Evolutionary conservation across 1,139 yeast genomes (phyloP).

Genomic region (Hyphopichia fennica): DNA sequence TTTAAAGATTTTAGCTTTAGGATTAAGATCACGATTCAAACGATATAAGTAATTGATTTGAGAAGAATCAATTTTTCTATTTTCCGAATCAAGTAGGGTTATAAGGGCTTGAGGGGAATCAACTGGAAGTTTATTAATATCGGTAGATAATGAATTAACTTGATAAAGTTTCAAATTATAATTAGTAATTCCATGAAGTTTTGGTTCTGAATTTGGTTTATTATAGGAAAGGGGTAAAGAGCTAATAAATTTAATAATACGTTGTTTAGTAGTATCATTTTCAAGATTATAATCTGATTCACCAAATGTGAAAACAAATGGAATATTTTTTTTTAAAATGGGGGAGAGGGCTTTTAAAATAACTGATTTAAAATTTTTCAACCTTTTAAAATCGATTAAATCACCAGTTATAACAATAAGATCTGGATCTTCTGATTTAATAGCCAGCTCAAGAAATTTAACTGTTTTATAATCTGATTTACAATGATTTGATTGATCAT

Average conservation of each 20-base stretch:
- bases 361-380: constrained; percentile 32
- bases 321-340: constrained; percentile 27
- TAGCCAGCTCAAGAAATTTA: constrained; percentile 26
- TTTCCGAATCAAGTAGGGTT: constrained; percentile 36
- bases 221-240: constrained; percentile 43
- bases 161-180: constrained; percentile 27
- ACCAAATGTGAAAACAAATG: constrained; percentile 43
- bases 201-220: constrained; percentile 7
- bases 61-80: constrained; percentile 26
- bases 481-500: constrained; percentile 13
- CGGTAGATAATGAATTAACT: constrained; percentile 12
- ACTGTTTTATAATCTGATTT: constrained; percentile 31
- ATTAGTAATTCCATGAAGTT: constrained; percentile 37
- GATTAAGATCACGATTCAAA: constrained; percentile 11
- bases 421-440: constrained; percentile 32
- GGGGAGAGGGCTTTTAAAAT: constrained; percentile 38
- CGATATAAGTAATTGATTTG: constrained; percentile 33
- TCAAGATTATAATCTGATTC: constrained; percentile 22
- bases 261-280: constrained; percentile 10
- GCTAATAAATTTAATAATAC: constrained; percentile 20
- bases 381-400: constrained; percentile 27
- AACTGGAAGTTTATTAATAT: constrained; percentile 2
- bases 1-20: constrained; percentile 8
- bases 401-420: constrained; percentile 46
- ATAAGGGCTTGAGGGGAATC: constrained; percentile 22